Conservation (phyloP, 2,329 filamentous ascomycete genomes). For the Parastagonospora nodorum region DNA sequence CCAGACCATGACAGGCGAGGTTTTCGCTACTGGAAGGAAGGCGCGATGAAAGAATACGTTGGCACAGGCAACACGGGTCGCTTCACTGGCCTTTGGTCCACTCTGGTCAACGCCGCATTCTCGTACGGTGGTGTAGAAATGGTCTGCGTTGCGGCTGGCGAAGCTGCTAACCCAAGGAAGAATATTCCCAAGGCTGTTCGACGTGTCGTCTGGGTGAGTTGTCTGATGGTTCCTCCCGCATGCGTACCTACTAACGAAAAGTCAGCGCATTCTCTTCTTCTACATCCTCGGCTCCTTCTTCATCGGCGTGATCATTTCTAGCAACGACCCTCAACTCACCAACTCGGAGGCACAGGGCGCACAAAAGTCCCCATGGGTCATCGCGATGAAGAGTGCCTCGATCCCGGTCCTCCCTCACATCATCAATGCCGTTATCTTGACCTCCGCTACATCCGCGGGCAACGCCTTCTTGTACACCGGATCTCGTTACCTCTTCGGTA, state of each 20-base stretch:
- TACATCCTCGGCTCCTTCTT: constrained; percentile 59
- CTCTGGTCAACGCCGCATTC: constrained; percentile 60
- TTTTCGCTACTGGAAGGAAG: constrained; percentile 71
- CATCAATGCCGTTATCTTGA: constrained; percentile 78
- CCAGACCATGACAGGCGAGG: constrained; percentile 51
- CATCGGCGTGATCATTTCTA: constrained; percentile 65
- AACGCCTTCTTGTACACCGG: constrained; percentile 68
- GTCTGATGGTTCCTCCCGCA: background rate
- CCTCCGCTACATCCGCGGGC: constrained; percentile 70
- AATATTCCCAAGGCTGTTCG: constrained; percentile 60
- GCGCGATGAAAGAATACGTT: constrained; percentile 54
- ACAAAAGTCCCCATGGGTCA: constrained; percentile 55
- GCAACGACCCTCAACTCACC: constrained; percentile 56
- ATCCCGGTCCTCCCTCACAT: constrained; percentile 71
- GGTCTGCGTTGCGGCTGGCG: constrained; percentile 45
- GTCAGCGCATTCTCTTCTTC: constrained; percentile 57
- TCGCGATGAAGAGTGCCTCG: constrained; percentile 70
- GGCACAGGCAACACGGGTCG: constrained; percentile 64
- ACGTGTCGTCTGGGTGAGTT: constrained; percentile 55
- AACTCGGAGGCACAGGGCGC: constrained; percentile 48
- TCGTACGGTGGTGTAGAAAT: constrained; percentile 45
- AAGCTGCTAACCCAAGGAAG: constrained; percentile 43
- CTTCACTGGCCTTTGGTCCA: constrained; percentile 65
- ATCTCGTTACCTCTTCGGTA: constrained; percentile 57
- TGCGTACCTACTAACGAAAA: background rate